Evolutionary conservation across 2,329 filamentous ascomycete species (phyloP).

Genomic region (Akanthomyces lecanii): DNA sequence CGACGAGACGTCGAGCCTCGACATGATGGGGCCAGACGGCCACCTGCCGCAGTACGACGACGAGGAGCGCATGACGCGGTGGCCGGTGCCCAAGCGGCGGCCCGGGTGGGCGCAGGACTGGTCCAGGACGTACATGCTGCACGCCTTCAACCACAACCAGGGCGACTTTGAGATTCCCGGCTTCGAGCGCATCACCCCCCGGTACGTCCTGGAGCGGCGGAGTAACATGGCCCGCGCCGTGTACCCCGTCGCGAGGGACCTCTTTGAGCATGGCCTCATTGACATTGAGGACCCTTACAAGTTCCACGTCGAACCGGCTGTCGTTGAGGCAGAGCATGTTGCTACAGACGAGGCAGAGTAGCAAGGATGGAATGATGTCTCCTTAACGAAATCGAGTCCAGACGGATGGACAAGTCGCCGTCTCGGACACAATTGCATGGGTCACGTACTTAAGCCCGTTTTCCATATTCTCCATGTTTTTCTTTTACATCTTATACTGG

Average conservation of each 20-base stretch:
- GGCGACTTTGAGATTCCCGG: background rate
- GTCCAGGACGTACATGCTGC: constrained; percentile 19
- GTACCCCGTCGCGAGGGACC: constrained; percentile 19
- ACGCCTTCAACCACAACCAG: constrained; percentile 18
- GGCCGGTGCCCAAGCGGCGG: background rate
- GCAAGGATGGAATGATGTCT: background rate
- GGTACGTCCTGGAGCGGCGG: constrained; percentile 20
- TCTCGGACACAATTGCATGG: background rate
- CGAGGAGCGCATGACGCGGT: background rate
- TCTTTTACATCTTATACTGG: background rate
- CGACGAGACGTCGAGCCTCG: constrained; percentile 8
- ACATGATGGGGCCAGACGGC: background rate
- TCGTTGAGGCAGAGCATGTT: background rate
- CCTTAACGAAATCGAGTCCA: background rate
- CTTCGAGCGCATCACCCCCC: constrained; percentile 17
- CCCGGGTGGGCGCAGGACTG: constrained; percentile 18
- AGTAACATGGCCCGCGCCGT: constrained; percentile 22
- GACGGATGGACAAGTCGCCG: no score
- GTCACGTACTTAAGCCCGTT: background rate
- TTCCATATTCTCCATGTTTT: background rate
- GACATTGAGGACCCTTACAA: constrained; percentile 18
- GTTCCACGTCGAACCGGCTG: background rate
- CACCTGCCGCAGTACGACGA: background rate
- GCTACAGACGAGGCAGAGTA: background rate
- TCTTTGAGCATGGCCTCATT: constrained; percentile 20